Evolutionary conservation across 768 basidiomycete genomes (phyloP).

Genomic region (Agaricus sinodeliciosus): DNA sequence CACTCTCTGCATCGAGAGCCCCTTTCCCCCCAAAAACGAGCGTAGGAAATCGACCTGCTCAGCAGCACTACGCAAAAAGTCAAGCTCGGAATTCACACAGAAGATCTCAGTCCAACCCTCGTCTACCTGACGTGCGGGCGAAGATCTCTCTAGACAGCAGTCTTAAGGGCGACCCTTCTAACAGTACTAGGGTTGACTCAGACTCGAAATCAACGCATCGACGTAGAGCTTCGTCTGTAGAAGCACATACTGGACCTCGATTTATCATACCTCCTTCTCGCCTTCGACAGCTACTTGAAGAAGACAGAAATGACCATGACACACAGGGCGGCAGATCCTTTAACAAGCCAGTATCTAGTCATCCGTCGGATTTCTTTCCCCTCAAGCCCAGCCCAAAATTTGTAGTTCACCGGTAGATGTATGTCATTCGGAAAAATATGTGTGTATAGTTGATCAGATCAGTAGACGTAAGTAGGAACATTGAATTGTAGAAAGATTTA

Average conservation of each 20-base stretch:
- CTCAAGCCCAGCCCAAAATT: neutral
- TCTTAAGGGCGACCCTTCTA: neutral
- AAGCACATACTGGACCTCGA: conserved; percentile 1
- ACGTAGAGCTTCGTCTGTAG: conserved; percentile 16
- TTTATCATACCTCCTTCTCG: conserved; percentile 2
- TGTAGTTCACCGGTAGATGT: neutral
- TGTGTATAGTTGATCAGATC: neutral
- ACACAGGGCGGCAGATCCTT: neutral
- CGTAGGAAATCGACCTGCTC: neutral
- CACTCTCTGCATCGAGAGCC: neutral
- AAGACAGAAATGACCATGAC: neutral
- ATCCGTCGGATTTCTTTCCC: neutral
- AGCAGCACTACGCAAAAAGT: neutral
- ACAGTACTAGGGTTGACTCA: neutral
- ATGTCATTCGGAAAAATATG: neutral
- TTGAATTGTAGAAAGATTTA: no score
- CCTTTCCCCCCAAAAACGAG: conserved; percentile 10
- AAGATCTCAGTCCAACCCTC: conserved; percentile 18
- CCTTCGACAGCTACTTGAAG: neutral
- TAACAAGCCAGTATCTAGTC: no score
- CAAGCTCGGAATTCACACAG: conserved; percentile 16
- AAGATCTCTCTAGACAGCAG: neutral
- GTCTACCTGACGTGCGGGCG: neutral
- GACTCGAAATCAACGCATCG: neutral
- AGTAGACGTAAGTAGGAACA: neutral